phyloP scores from a whole-genome alignment of 371 early-diverging fungal species.

The Blakeslea trispora region DNA sequence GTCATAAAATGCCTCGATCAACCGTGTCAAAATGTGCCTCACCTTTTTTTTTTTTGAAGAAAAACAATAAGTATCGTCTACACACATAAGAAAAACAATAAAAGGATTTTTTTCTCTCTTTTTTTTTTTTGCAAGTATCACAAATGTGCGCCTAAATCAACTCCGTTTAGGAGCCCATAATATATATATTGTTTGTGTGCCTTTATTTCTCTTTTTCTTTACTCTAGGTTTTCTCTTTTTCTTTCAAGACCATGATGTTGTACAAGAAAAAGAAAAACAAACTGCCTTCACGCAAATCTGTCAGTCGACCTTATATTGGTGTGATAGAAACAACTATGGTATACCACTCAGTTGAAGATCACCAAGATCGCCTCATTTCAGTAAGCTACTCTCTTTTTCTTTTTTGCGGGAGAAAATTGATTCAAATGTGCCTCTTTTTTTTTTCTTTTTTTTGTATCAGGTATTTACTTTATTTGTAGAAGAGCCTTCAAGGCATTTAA shows the following conservation, averaged over 20 bases:
- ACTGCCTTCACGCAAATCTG: not conserved
- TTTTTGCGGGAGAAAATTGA: not conserved
- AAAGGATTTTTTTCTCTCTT: not conserved
- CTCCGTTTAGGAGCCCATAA: not conserved
- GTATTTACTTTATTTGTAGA: conserved; percentile 61
- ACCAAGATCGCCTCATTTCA: conserved; percentile 22
- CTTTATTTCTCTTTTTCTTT: not conserved
- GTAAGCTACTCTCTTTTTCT: conserved; percentile 12
- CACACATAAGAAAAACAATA: no score
- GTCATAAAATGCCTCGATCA: no score
- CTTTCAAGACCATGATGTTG: not conserved
- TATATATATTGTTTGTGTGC: not conserved
- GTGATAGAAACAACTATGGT: conserved; percentile 30
- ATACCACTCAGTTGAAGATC: conserved; percentile 14
- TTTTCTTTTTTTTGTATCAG: conserved; percentile 31
- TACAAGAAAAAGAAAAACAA: conserved; percentile 10
- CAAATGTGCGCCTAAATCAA: not conserved
- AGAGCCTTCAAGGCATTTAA: conserved; percentile 44
- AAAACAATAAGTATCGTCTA: no score
- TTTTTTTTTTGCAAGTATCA: not conserved
- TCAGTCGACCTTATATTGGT: conserved; percentile 20
- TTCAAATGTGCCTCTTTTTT: conserved; percentile 1
- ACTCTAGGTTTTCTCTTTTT: not conserved
- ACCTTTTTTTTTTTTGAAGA: no score
- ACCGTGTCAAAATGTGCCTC: no score